Evolutionary conservation across 768 basidiomycete species (phyloP), one percentile per base, ranked within the genome.

Genomic region (Symmetrospora coprosmae): DNA sequence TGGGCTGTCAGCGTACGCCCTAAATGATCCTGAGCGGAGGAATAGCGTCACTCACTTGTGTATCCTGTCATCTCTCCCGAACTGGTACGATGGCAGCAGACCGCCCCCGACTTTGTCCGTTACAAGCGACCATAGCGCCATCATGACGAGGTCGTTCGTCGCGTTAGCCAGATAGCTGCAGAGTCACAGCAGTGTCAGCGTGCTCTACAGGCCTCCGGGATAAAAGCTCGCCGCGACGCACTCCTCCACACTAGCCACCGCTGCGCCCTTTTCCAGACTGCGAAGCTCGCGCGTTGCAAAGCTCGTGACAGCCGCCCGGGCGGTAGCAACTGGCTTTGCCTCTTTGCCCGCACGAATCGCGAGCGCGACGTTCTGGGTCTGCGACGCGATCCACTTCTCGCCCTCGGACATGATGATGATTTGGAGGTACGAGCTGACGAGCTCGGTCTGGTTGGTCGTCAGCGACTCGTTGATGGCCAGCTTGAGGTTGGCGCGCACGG

Each of bases 361-460:
- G 14, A 75, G 67, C 0, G 71, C 69, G n/a, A 74, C 59, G 27
- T 73, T 72, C 55, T 71, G 68, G 13, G 69, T 65, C 13, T 71
- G 61, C 61, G 72, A 72, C 49, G 69, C 55, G 16, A 75, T 60
- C 65, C 69, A 75, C n/a, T 65, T 33, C 46, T 73, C 72, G n/a
- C 73, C 72, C 63, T 73, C 73, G 1, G 70, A 71, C 73, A 73
- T 74, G 66, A 75, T 70, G 9, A 75, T 66, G n/a, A 75, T 72
- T 66, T 75, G 74, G 11, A 75, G 69, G 56, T 75, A 74, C 3
- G 69, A 70, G 0, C 71, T 71, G 7, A 74, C 68, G 13, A 74
- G 67, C 40, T 62, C 50, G 2, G 70, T 64, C 17, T 69, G 65
- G 16, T 66, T 68, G 23, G 53, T 62, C 27, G 50, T 30, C 13